Percentiles rank a stretch among this genome's conserved stretches.
These are phyloP conservation scores for Boletus coccyginus DNA, from an alignment of 768 basidiomycete species.

Conservation along the genomic window DNA sequence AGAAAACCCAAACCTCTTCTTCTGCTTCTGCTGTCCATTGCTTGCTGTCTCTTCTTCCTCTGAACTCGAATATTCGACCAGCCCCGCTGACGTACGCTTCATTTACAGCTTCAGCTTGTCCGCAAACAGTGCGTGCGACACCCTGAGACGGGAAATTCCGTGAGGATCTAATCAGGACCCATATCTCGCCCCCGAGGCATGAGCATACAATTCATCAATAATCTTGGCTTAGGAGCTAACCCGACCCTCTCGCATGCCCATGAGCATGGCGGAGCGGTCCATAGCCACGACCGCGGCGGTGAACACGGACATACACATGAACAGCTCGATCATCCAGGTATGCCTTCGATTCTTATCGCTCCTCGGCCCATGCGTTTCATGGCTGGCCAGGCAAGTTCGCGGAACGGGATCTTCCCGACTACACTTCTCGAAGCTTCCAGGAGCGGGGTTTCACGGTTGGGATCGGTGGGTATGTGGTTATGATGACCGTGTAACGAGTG, in stretches of 20 bases:
- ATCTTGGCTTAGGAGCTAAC: conserved; percentile 41
- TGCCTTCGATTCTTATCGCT: conserved; percentile 11
- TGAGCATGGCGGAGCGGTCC: conserved; percentile 36
- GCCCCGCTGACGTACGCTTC: conserved; percentile 23
- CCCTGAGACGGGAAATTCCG: conserved; percentile 13
- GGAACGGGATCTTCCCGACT: conserved; percentile 92
- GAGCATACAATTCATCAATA: conserved; percentile 79
- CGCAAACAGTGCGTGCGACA: neutral
- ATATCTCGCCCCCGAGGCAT: conserved; percentile 26
- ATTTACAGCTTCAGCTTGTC: conserved; percentile 6
- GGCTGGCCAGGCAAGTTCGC: conserved; percentile 72
- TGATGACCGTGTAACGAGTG: neutral
- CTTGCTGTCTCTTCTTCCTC: conserved; percentile 34
- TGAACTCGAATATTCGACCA: conserved; percentile 54
- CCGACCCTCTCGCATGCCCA: conserved; percentile 49
- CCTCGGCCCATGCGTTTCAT: neutral
- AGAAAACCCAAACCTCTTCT: conserved; percentile 39
- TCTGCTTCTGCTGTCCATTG: conserved; percentile 21
- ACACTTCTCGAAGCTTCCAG: conserved; percentile 75
- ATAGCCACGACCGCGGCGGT: conserved; percentile 54
- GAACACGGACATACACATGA: conserved; percentile 98
- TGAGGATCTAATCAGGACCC: conserved; percentile 1
- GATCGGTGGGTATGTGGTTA: conserved; percentile 84
- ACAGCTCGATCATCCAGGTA: conserved; percentile 85
- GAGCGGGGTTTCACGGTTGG: conserved; percentile 96